These are phyloP conservation scores for Termitomyces sp. DNA, from an alignment of 768 basidiomycete genomes.

Conservation along the genomic window DNA sequence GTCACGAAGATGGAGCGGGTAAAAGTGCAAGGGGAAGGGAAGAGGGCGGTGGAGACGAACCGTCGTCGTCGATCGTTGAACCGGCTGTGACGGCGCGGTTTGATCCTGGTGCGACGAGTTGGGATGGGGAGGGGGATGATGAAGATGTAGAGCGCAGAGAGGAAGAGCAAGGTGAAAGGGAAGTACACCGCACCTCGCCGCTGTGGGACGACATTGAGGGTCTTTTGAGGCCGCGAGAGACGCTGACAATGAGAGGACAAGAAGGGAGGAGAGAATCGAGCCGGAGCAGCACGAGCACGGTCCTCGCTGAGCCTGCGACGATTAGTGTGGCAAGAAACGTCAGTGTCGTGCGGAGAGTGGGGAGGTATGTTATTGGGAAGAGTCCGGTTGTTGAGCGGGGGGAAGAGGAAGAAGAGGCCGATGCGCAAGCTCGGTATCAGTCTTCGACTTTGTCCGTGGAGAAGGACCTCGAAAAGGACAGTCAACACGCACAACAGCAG, in stretches of 20 bases:
- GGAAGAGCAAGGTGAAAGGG: background rate
- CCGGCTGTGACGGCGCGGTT: constrained; percentile 16
- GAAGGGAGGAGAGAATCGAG: constrained; percentile 33
- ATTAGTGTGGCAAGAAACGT: constrained; percentile 37
- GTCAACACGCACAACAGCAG: too few relatives aligned
- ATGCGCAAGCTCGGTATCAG: too few relatives aligned
- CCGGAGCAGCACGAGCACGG: constrained; percentile 43
- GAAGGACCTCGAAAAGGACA: too few relatives aligned
- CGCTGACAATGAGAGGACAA: constrained; percentile 16
- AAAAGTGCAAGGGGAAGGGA: background rate
- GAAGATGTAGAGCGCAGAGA: background rate
- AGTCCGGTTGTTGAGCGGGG: constrained; percentile 12
- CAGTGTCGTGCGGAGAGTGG: constrained; percentile 44
- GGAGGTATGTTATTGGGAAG: constrained; percentile 47
- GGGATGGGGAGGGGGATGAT: background rate
- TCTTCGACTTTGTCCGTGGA: too few relatives aligned
- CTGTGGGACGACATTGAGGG: constrained; percentile 13
- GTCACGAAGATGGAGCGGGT: constrained; percentile 10
- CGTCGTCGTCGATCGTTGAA: constrained; percentile 17
- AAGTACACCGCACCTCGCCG: constrained; percentile 1
- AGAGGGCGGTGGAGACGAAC: constrained; percentile 11
- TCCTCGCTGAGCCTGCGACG: constrained; percentile 32
- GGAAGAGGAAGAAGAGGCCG: constrained; percentile 8
- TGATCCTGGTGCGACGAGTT: constrained; percentile 12
- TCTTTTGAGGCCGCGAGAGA: constrained; percentile 9